Base-by-base conservation (phyloP, 257 asterid genomes). In the Ehretia macrophylla region DNA sequence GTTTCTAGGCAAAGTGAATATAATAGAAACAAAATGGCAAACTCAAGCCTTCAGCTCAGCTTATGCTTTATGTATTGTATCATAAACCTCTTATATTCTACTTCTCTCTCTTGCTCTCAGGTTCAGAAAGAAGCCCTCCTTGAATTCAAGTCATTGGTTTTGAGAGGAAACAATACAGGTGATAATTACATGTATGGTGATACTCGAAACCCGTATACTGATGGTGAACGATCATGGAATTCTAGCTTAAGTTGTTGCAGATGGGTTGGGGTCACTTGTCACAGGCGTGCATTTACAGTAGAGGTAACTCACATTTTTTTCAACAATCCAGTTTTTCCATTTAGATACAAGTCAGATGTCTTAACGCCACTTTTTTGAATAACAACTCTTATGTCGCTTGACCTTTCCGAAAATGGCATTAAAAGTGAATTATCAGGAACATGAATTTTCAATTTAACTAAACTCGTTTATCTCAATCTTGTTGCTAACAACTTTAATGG, bases 401-500 rank as follows among this genome's bases (percentile, higher is more conserved):
- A 45, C 12, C 17, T 45, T 14, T 45, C 50, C n/a, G 16, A 11
- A 14, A 45, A 8, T 12, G 1, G 16, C 17, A 45, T 45, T 13
- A 8, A 45, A 10, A 16, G 50, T 45, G 14, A 14, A 45, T 5
- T 45, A 12, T 17, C 50, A 45, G 17, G 14, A 11, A 55, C 59
- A 9, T 60, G 39, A 16, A 49, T 67, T 0, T 57, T 68, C 38
- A 58, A 39, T 46, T 66, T 73, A 20, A 65, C 56, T 42, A 68
- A 51, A 12, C 17, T 73, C 19, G 57, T 49, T 50, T 58, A 40
- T 48, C 78, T 73, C 32, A 74, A 68, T 55, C 23, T 73, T n/a
- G n/a, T n/a, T n/a, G n/a, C 48, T 58, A 73, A 73, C 52, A 55
- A 59, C 45, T 68, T 68, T 38, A 63, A 37, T 42, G 74, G 78